These are phyloP conservation scores for Yamadazyma laniorum DNA, from an alignment of 805 yeast species.

Conservation along the genomic window DNA sequence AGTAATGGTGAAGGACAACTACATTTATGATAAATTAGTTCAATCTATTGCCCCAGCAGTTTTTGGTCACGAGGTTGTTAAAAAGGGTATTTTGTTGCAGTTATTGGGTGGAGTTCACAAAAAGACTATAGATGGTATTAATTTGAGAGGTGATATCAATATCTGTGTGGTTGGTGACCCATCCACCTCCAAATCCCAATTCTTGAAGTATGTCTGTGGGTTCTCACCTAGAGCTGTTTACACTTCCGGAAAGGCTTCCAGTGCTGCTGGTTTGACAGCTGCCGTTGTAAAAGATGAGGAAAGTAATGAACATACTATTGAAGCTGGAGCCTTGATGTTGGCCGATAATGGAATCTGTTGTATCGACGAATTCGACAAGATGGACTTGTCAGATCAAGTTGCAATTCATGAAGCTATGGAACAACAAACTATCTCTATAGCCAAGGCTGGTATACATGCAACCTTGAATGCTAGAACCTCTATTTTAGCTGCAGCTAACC, in stretches of 20 bases:
- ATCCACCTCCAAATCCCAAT: conserved; percentile 94
- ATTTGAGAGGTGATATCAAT: conserved; percentile 93
- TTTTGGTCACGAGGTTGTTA: conserved; percentile 91
- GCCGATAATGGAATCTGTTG: conserved; percentile 99
- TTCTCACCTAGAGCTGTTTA: conserved; percentile 93
- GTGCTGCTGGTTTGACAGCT: conserved; percentile 98
- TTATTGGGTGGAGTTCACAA: conserved; percentile 95
- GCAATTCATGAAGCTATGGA: conserved; percentile 99
- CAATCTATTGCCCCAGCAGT: conserved; percentile 93
- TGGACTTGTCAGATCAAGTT: conserved; percentile 94
- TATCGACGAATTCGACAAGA: conserved; percentile 97
- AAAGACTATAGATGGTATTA: conserved; percentile 88
- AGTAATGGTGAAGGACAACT: conserved; percentile 86
- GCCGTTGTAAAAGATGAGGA: conserved; percentile 97
- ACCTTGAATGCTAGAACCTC: conserved; percentile 96
- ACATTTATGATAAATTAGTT: conserved; percentile 79
- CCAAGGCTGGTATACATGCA: conserved; percentile 98
- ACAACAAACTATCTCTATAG: conserved; percentile 97
- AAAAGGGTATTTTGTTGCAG: conserved; percentile 87
- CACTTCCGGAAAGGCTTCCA: conserved; percentile 96
- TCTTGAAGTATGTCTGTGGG: conserved; percentile 85
- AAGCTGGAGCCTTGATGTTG: conserved; percentile 97
- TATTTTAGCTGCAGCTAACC: conserved; percentile 97
- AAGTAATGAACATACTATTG: conserved; percentile 94
- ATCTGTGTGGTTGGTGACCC: conserved; percentile 98